A percentile compares a stretch with the other conserved stretches of the same genome.
Conservation (phyloP, 73 alveolate genomes). For the Paraurostyla sp. region DNA sequence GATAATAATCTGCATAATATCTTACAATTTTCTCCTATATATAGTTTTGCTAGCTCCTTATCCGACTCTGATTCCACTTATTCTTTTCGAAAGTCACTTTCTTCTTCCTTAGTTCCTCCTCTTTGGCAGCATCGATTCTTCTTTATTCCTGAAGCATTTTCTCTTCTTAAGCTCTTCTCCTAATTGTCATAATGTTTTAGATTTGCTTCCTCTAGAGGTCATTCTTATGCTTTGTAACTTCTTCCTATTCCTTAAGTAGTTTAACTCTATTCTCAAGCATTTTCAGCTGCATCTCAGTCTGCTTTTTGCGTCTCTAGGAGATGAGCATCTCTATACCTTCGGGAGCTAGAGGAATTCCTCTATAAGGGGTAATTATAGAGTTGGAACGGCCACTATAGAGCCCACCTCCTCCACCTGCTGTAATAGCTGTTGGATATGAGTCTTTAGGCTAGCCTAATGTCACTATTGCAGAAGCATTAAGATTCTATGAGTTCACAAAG, state of each 20-base stretch:
- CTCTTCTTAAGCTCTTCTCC: slow-evolving; percentile 52
- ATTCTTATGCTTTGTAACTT: slow-evolving; percentile 5
- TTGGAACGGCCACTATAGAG: neutral
- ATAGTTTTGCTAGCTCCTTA: slow-evolving; percentile 6
- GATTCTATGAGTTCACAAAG: neutral
- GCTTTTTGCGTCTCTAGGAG: neutral
- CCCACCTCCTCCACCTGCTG: neutral
- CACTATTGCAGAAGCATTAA: neutral
- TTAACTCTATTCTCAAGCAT: slow-evolving; percentile 32
- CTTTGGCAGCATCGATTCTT: neutral
- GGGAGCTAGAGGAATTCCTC: neutral
- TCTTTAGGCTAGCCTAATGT: slow-evolving; percentile 12
- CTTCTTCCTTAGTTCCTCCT: neutral
- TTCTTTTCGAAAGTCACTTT: neutral
- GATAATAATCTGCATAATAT: neutral
- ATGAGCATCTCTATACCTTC: slow-evolving; percentile 46
- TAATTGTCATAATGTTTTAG: neutral
- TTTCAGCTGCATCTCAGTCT: slow-evolving; percentile 12
- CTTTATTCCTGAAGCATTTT: neutral
- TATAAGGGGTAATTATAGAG: neutral
- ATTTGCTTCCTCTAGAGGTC: slow-evolving; percentile 8
- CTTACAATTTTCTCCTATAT: slow-evolving; percentile 1
- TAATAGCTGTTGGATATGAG: neutral
- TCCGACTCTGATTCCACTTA: neutral
- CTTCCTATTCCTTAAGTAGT: slow-evolving; percentile 26